Evolutionary conservation across 129 eudicot genomes (phyloP), one percentile per base, ranked within the genome.

Genomic region (Cynara cardunculus): DNA sequence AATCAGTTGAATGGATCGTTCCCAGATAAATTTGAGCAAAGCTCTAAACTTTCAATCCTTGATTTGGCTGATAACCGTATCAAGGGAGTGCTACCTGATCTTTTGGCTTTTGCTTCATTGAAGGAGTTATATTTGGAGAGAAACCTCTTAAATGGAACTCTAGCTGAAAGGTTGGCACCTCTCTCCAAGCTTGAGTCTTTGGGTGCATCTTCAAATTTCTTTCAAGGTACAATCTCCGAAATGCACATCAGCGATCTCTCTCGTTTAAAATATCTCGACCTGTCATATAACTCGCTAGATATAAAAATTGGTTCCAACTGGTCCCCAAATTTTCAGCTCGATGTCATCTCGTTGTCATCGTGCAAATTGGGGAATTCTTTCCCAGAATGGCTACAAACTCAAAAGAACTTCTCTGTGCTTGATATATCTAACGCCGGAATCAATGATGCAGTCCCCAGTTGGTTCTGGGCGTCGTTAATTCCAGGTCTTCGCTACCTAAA

Each of bases 381-480:
- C 69, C 93, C 91, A 0, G 6, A 30, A 39, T 90, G 94, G 94
- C 75, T 90, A 41, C 81, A 69, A 85, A 70, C 87, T n/a, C 94
- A 87, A 61, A 83, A 34, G 13, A 34, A 69, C 2, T 78, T 87
- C 28, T 37, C 34, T 0, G 26, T 18, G 14, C 75, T 90, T 28
- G 85, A 77, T 53, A n/a, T 89, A 64, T 80, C 88, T 0, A 69
- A 68, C 27, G 44, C 79, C 5, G 77, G 82, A 72, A 85, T 87
- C 73, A 56, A 39, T 28, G 89, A 84, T 37, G 7, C 74, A 0
- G 11, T 87, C 19, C 90, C 90, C 13, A 10, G 32, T 25, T 90
- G 95, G 95, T 83, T 82, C 46, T 80, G 87, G 88, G 81, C 61
- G 2, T 71, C 73, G 61, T 69, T 82, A 12, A 71, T 65, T 67